phyloP scores from a whole-genome alignment of 495 filamentous ascomycete genomes.

The Hyaloscypha variabilis region DNA sequence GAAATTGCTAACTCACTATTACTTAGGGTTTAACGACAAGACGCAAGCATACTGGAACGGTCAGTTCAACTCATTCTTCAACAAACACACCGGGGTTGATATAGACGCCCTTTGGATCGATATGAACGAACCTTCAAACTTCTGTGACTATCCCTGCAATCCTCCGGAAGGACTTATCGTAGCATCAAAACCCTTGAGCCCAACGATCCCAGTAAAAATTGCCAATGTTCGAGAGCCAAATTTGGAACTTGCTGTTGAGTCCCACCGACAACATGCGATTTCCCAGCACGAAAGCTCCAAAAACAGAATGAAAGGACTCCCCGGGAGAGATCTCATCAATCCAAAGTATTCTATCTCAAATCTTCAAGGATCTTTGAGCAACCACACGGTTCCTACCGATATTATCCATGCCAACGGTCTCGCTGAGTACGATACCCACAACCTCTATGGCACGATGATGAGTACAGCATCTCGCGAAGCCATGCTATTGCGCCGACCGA shows the following conservation, averaged over 20 bases:
- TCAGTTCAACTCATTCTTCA: conserved; percentile 73
- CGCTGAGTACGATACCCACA: conserved; percentile 60
- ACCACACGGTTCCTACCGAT: conserved; percentile 74
- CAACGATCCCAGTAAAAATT: conserved; percentile 11
- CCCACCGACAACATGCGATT: conserved; percentile 21
- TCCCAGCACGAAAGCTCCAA: conserved; percentile 35
- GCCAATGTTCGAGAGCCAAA: neutral
- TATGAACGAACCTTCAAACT: conserved; percentile 68
- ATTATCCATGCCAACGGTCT: conserved; percentile 71
- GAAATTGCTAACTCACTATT: no score
- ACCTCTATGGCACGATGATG: conserved; percentile 50
- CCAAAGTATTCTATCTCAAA: conserved; percentile 37
- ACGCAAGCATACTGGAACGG: conserved; percentile 70
- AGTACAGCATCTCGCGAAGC: conserved; percentile 62
- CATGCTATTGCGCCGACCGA: conserved; percentile 69
- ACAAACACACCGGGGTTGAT: conserved; percentile 63
- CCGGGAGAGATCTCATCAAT: conserved; percentile 48
- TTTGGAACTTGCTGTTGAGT: neutral
- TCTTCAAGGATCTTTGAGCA: conserved; percentile 59
- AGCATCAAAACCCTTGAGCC: conserved; percentile 57
- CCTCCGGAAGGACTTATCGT: conserved; percentile 49
- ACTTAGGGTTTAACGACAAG: conserved; percentile 74
- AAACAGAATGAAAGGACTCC: neutral
- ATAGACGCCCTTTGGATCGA: conserved; percentile 90
- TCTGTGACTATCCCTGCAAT: conserved; percentile 71